phyloP scores from a whole-genome alignment of 225 moss, liverwort and hornwort genomes.

The Polytrichum commune region DNA sequence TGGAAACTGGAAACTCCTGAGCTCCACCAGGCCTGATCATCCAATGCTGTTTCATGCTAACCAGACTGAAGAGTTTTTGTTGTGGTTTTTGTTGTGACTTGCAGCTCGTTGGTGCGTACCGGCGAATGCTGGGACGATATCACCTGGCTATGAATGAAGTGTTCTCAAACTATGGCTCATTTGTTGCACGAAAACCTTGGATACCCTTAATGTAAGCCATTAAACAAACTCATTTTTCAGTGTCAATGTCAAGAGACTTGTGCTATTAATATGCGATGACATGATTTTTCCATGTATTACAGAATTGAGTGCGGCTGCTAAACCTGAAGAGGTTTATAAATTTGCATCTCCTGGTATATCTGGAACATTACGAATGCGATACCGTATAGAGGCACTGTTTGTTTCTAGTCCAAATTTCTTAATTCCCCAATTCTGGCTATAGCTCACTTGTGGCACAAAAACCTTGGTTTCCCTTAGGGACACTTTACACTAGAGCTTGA shows the following conservation, averaged over 20 bases:
- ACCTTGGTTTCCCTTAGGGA: no score
- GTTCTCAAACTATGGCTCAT: slow-evolving; percentile 79
- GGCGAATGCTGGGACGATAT: slow-evolving; percentile 45
- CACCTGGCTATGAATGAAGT: slow-evolving; percentile 64
- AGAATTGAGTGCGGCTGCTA: not conserved
- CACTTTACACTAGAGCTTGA: no score
- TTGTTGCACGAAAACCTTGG: slow-evolving; percentile 69
- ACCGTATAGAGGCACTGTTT: not conserved
- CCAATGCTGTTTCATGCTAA: no score
- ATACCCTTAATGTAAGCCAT: slow-evolving; percentile 64
- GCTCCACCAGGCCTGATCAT: no score
- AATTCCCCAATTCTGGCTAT: no score
- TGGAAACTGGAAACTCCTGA: no score
- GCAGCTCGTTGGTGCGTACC: slow-evolving; percentile 38
- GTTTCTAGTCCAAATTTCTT: not conserved
- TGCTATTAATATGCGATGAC: not conserved
- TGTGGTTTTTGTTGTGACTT: not conserved
- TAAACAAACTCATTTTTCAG: not conserved
- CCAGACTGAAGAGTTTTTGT: no score
- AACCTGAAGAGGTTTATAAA: not conserved
- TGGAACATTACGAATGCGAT: no score
- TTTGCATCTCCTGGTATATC: no score
- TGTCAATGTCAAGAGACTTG: not conserved
- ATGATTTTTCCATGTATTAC: not conserved
- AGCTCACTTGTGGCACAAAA: no score